These are phyloP conservation scores for Myxozyma melibiosi DNA, from an alignment of 805 yeast genomes.

Conservation along the genomic window DNA sequence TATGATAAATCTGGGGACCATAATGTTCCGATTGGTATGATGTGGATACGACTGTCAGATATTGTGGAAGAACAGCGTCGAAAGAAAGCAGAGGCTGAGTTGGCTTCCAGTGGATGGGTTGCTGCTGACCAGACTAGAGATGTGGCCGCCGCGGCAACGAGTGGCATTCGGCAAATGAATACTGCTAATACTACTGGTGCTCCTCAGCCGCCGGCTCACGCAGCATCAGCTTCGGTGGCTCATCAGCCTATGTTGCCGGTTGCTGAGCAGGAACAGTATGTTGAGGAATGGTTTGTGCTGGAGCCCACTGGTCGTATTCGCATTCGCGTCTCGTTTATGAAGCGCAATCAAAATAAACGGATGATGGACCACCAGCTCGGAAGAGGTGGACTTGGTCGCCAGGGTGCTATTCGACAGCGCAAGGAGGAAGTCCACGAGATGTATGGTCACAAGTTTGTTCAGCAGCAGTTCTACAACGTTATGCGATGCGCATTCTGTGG, in stretches of 20 bases:
- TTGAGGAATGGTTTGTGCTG: slow-evolving; percentile 83
- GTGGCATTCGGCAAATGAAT: slow-evolving; percentile 3
- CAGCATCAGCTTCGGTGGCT: background rate
- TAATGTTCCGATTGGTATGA: slow-evolving; percentile 82
- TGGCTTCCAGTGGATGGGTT: slow-evolving; percentile 82
- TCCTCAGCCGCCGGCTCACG: background rate
- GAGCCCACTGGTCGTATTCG: slow-evolving; percentile 94
- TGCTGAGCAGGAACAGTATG: slow-evolving; percentile 38
- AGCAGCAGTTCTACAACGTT: slow-evolving; percentile 90
- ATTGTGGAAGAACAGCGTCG: slow-evolving; percentile 93
- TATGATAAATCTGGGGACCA: slow-evolving; percentile 68
- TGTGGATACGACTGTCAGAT: slow-evolving; percentile 89
- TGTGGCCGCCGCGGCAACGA: background rate
- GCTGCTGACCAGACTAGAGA: slow-evolving; percentile 54
- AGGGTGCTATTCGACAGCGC: slow-evolving; percentile 95
- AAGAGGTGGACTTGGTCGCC: slow-evolving; percentile 72
- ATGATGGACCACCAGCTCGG: slow-evolving; percentile 50
- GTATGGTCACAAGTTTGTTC: slow-evolving; percentile 96
- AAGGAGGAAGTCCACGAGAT: slow-evolving; percentile 65
- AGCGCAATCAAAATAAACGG: slow-evolving; percentile 55
- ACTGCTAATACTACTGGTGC: background rate
- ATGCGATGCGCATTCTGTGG: slow-evolving; percentile 99
- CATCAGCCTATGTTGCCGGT: background rate
- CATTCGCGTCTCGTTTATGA: slow-evolving; percentile 76
- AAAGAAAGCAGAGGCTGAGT: slow-evolving; percentile 74